Evolutionary conservation across 345 rosid genomes (phyloP), one percentile per base, ranked within the genome.

Genomic region (Populus alba): DNA sequence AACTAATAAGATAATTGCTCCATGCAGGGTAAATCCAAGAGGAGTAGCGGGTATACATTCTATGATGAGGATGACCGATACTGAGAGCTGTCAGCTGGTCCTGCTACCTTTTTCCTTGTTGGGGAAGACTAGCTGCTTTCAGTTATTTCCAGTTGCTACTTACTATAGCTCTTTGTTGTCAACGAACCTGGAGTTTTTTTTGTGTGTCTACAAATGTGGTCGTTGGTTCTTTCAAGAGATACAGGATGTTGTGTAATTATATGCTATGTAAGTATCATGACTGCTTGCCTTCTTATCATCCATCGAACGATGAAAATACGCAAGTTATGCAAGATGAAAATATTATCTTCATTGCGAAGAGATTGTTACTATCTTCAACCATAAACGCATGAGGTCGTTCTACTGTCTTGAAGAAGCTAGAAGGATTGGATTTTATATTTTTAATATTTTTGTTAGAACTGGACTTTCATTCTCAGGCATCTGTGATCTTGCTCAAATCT

Each of bases 11-110:
- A n/a, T 70, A 22, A 23, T 57, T 23, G 6, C 27, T 38, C 25
- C 69, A 39, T 29, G 79, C 92, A 94, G 97, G 90, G 91, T 80
- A 89, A 82, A 80, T 86, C 97, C 59, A 87, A 75, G 85, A 84
- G 78, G 65, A 78, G 70, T 39, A 41, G 51, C 10, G 83, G 73
- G 66, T 73, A 69, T 70, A 23, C 74, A 1, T 71, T 70, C 75
- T 88, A 67, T 69, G 79, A 79, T 13, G 85, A 86, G 53, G 86
- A 81, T 73, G 74, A 81, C 78, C 41, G 74, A 66, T 80, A 82
- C 65, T 76, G 33, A 77, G 35, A 20, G 39, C 16, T 33, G 18
- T 53, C 11, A 22, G 12, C 53, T 22, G 13, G 55, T 22, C 20
- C 45, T 20, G 62, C 31, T 15, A 37, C 38, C n/a, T 12, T 3